Evolutionary conservation across 441 rosid species (phyloP).

Genomic region (Eruca vesicaria): DNA sequence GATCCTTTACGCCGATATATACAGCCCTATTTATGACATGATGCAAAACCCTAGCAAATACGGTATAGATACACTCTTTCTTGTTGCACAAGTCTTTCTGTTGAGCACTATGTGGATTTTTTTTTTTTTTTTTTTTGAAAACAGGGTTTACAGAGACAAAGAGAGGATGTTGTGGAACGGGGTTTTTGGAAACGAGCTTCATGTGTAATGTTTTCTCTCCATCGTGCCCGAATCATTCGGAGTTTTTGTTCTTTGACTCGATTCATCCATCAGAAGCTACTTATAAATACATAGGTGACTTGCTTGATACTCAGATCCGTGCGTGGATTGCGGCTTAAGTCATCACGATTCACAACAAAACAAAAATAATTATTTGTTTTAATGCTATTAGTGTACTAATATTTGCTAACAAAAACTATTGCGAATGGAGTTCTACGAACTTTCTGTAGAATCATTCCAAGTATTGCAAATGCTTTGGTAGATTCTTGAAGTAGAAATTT

Average conservation of each 20-base stretch:
- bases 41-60: slow-evolving; percentile 44
- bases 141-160: slow-evolving; percentile 34
- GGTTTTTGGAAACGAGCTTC: slow-evolving; percentile 31
- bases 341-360: neutral
- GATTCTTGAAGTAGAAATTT: too few relatives aligned
- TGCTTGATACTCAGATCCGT: slow-evolving; percentile 5
- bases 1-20: slow-evolving; percentile 39
- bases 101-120: neutral
- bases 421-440: neutral
- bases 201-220: slow-evolving; percentile 40
- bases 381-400: neutral
- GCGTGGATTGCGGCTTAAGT: slow-evolving; percentile 11
- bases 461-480: neutral
- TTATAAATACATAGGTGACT: slow-evolving; percentile 26
- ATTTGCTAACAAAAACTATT: neutral
- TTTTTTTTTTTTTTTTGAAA: neutral
- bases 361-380: neutral
- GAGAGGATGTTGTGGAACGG: slow-evolving; percentile 47
- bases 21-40: slow-evolving; percentile 45
- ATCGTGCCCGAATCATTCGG: slow-evolving; percentile 33
- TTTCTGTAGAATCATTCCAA: neutral
- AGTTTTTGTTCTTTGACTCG: slow-evolving; percentile 52
- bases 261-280: slow-evolving; percentile 56
- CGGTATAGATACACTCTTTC: slow-evolving; percentile 25
- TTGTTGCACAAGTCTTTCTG: neutral